Base-by-base conservation (phyloP, 108 stramenopile species). In the Skeletonema grethae region DNA sequence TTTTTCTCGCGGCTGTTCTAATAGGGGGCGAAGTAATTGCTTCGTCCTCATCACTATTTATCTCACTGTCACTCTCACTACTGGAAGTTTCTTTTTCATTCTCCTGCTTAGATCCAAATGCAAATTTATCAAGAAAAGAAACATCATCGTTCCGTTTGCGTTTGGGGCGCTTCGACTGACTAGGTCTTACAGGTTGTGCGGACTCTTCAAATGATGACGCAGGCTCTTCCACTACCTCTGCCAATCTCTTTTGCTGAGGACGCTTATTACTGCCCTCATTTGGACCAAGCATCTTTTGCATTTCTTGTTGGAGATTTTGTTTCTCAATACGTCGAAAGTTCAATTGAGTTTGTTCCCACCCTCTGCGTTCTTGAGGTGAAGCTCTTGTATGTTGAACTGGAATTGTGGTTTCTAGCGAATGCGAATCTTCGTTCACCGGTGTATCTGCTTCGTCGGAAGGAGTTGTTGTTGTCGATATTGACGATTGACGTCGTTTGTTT, bases 271-370 rank as follows among this genome's bases (percentile, higher is more conserved):
- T 20, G 5, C 25, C 57, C 4, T 60, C 45, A 18, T 20, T 41
- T 3, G 59, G 30, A 24, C 65, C 45, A n/a, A 79, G 70, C 18
- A 79, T 22, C 24, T 61, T 61, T 22, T 67, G 45, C 20, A 72
- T 32, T 32, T 72, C 71, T 31, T 72, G 48, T 29, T 38, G 61
- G 16, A 67, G 50, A 59, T 69, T 58, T 11, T 45, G 32, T 61
- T 69, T 79, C 16, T 72, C 50, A 57, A 67, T 63, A 20, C 71
- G 48, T 4, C 67, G 58, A 63, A 72, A 79, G 38, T 31, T 72
- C 5, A 79, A 38, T 18, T 55, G 71, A 65, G 45, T 68, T 58
- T 79, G 78, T 15, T 79, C 70, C 78, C 78, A 79, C 32, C 34
- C 28, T 58, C 67, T 63, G 22, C 63, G 67, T 12, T 79, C 78